phyloP scores from a whole-genome alignment of 2,329 filamentous ascomycete genomes.

The Claviceps paspali region DNA sequence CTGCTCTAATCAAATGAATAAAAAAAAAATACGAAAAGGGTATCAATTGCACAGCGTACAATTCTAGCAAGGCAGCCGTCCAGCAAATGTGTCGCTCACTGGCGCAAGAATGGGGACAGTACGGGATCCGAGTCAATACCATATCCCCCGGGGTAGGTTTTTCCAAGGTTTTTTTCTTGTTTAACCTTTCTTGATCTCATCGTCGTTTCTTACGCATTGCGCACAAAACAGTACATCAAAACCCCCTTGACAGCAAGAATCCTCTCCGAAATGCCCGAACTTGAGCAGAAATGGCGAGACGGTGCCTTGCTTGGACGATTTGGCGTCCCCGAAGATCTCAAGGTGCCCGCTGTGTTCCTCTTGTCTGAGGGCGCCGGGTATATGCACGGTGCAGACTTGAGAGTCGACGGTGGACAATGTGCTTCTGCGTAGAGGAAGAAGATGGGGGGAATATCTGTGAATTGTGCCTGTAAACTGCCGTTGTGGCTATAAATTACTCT shows the following conservation, averaged over 20 bases:
- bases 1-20: neutral
- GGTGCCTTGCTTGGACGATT: conserved; percentile 73
- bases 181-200: neutral
- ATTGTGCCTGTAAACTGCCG: too few species aligned
- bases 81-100: conserved; percentile 44
- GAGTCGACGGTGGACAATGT: conserved; percentile 57
- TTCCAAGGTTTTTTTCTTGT: neutral
- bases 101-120: conserved; percentile 45
- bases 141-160: conserved; percentile 40
- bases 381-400: conserved; percentile 59
- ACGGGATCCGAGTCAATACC: conserved; percentile 51
- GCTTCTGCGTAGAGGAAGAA: conserved; percentile 4
- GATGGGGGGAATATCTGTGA: too few species aligned
- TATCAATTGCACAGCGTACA: conserved; percentile 47
- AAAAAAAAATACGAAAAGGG: conserved; percentile 24
- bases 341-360: conserved; percentile 57
- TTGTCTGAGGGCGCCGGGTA: conserved; percentile 55
- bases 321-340: conserved; percentile 53
- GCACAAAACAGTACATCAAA: conserved; percentile 44
- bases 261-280: conserved; percentile 61
- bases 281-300: conserved; percentile 52
- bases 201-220: neutral
- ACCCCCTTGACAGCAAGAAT: conserved; percentile 73
- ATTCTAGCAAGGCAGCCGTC: conserved; percentile 46
- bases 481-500: too few species aligned